Percentiles rank a stretch among this genome's conserved stretches.
Conservation (phyloP, 768 basidiomycete genomes). For the Termitomyces sp. region DNA sequence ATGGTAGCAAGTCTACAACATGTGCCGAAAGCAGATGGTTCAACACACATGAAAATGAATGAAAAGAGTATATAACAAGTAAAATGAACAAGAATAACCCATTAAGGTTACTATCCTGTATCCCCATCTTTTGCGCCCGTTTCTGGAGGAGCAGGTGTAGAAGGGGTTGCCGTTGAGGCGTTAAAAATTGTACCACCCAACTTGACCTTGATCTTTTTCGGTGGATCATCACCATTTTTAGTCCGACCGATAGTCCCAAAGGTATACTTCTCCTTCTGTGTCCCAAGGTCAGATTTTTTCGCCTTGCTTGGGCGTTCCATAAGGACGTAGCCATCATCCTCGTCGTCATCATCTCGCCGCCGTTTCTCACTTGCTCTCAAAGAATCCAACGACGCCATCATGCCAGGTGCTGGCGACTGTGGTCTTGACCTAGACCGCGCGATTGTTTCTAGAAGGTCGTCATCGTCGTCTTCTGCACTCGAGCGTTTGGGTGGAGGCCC, state of each 20-base stretch:
- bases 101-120: constrained; percentile 46
- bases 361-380: constrained; percentile 68
- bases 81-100: constrained; percentile 3
- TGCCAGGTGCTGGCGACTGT: constrained; percentile 33
- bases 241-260: constrained; percentile 26
- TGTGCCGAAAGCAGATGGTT: background rate
- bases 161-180: constrained; percentile 33
- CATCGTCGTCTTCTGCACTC: constrained; percentile 44
- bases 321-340: constrained; percentile 69
- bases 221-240: constrained; percentile 50
- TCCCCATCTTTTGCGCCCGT: constrained; percentile 70
- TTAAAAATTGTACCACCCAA: constrained; percentile 45
- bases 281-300: constrained; percentile 51
- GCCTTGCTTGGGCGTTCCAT: constrained; percentile 61
- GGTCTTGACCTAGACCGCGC: constrained; percentile 37
- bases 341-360: constrained; percentile 68
- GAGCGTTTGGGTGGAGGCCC: constrained; percentile 44
- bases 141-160: constrained; percentile 52
- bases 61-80: constrained; percentile 1
- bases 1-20: constrained; percentile 9
- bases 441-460: constrained; percentile 58
- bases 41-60: background rate
- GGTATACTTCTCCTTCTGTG: constrained; percentile 35
- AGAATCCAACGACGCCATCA: constrained; percentile 32
- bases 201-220: constrained; percentile 76